Evolutionary conservation across 495 filamentous ascomycete species (phyloP), one percentile per base, ranked within the genome.

Genomic region (Neurospora tetrasperma): DNA sequence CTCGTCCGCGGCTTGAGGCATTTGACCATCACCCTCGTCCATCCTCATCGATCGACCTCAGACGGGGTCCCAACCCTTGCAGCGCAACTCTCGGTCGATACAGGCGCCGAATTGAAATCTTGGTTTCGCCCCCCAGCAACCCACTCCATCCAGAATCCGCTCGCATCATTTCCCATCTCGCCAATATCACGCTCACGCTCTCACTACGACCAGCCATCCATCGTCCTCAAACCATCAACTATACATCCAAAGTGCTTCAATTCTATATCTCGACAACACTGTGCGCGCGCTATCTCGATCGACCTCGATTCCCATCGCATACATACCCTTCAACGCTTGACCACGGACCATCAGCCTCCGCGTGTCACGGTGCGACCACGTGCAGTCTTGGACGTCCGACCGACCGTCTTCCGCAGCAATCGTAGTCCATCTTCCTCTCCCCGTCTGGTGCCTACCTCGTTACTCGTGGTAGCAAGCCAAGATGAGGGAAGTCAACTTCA

Each of bases 401-500:
- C 7, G 54, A 66, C 54, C 7, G 54, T 66, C 54, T 35, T 66
- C 54, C 54, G 54, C 54, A 8, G 35, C 54, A 66, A 9, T 6
- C 54, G 54, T 66, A 18, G 35, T 14, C 54, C 54, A 66, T 18
- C 42, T 39, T 35, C 71, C 23, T 78, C 77, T 77, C 75, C 77
- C 76, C 74, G 73, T 76, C 75, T 80, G 76, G 79, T 77, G 78
- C 78, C 78, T 77, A 73, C 78, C 78, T 76, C 76, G 75, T 75
- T 62, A 66, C 69, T 73, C 76, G 75, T 72, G 66, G 76, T 74
- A 77, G 76, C 76, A 69, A 80, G 73, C 74, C 85, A 89, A 83
- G 75, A 98, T 99, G 96, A 93, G 96, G 83, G 96, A 99, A 89
- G 94, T 97, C 85, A 99, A 99, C 82, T 99, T 98, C 84, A 98